phyloP scores from a whole-genome alignment of 2,329 filamentous ascomycete genomes.

The Xylaria sp. region DNA sequence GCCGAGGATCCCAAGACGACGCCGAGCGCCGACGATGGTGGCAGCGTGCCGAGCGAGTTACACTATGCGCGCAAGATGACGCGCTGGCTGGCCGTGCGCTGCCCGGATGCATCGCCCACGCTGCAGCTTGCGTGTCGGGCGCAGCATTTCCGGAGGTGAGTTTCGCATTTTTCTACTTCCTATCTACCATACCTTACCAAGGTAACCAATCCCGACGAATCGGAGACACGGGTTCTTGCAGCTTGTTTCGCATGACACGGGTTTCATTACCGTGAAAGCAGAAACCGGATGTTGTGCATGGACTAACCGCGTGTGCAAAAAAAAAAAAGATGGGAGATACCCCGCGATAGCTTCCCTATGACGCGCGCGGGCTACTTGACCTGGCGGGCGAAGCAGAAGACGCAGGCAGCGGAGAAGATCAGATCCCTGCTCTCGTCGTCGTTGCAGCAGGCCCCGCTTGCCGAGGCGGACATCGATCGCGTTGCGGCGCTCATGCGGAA shows the following conservation, averaged over 20 bases:
- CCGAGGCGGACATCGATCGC: constrained; percentile 49
- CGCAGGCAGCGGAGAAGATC: constrained; percentile 52
- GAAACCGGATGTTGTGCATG: too few species aligned
- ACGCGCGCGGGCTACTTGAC: constrained; percentile 70
- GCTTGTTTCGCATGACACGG: not conserved
- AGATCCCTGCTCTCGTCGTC: constrained; percentile 46
- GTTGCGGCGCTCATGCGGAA: constrained; percentile 73
- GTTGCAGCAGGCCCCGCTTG: constrained; percentile 18
- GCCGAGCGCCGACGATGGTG: constrained; percentile 33
- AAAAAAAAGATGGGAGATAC: constrained; percentile 63
- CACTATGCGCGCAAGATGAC: constrained; percentile 80
- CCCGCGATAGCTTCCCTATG: constrained; percentile 66
- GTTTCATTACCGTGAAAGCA: not conserved
- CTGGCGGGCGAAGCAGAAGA: constrained; percentile 72
- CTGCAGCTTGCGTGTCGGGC: constrained; percentile 74
- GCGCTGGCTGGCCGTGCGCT: constrained; percentile 58
- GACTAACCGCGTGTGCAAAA: not conserved
- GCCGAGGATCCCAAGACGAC: constrained; percentile 58
- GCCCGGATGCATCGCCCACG: constrained; percentile 57
- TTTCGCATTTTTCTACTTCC: not conserved
- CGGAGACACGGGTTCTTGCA: not conserved
- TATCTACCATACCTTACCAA: not conserved
- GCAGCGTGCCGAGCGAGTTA: constrained; percentile 64
- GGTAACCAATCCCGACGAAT: not conserved
- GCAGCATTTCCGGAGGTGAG: constrained; percentile 70